phyloP scores from a whole-genome alignment of 2,329 filamentous ascomycete species.

The Amphichorda felina region DNA sequence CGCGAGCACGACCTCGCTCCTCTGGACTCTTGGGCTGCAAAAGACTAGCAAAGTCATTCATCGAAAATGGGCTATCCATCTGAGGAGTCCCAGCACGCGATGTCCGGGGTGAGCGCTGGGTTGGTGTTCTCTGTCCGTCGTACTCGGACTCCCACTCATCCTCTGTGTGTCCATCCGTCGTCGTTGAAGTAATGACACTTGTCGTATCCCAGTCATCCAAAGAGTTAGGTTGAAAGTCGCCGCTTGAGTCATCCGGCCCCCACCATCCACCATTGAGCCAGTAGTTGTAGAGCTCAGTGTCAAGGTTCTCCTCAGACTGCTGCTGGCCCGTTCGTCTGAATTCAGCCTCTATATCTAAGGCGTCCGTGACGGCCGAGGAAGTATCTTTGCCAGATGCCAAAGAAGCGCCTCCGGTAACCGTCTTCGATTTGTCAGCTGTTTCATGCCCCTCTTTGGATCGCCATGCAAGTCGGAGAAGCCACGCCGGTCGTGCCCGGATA shows the following conservation, averaged over 20 bases:
- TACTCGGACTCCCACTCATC: conserved; percentile 33
- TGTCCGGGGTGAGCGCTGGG: conserved; percentile 42
- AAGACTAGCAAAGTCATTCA: conserved; percentile 62
- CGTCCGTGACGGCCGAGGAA: conserved; percentile 28
- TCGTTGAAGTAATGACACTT: conserved; percentile 52
- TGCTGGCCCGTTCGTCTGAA: conserved; percentile 44
- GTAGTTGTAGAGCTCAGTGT: conserved; percentile 68
- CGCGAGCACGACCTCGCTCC: conserved; percentile 68
- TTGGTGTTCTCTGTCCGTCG: conserved; percentile 57
- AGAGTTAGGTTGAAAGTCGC: conserved; percentile 54
- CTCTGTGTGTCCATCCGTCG: conserved; percentile 13
- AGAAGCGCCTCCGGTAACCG: not conserved
- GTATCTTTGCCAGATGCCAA: not conserved
- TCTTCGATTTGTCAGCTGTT: conserved; percentile 3
- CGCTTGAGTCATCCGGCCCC: conserved; percentile 70
- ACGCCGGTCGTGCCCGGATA: conserved; percentile 23
- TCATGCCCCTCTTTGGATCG: conserved; percentile 14
- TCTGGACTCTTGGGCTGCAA: conserved; percentile 70
- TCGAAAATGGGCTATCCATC: conserved; percentile 50
- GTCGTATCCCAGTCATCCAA: conserved; percentile 60
- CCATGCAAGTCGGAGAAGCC: conserved; percentile 44
- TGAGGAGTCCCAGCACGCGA: conserved; percentile 44
- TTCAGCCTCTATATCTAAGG: conserved; percentile 70
- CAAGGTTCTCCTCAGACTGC: conserved; percentile 52
- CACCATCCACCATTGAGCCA: conserved; percentile 79